Base-by-base conservation (phyloP, 805 yeast species). In the Saccharomycopsis sp. region DNA sequence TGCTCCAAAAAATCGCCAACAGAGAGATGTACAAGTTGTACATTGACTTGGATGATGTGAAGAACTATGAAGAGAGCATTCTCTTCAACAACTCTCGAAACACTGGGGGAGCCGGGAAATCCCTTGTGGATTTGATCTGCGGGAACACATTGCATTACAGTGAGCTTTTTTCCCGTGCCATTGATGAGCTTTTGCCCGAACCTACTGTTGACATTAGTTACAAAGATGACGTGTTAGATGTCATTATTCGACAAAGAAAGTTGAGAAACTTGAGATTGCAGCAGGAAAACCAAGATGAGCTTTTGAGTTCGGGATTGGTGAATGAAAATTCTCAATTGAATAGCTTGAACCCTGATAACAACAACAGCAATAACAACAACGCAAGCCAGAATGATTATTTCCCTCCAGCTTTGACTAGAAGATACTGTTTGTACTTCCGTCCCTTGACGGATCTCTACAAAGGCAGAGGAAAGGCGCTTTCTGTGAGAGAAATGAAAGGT, bases 401-500 rank as follows among this genome's bases (percentile, higher is more conserved):
- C 54, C 97, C 97, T 3, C 68, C 95, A 2, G 77, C 77, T 50
- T 70, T 92, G 43, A 83, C 89, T 9, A 76, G 99, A 56, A 73
- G 98, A 43, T 92, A 88, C 64, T 71, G 73, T 50, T 59, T 92
- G 30, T 92, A 89, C 63, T 85, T 92, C 67, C 77, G 77, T 60
- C 98, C 98, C 1, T 65, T 80, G 44, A 65, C 80, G 2, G 58
- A 63, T 40, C 58, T 39, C 8, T 52, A 58, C 39, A 50, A 60
- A 31, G 57, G 59, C 35, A 39, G 41, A 13, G 60, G 55, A 29
- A 78, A 78, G 52, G 75, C 92, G 1, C 63, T 85, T 42, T 82
- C 96, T 2, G 97, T 92, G 4, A 76, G 99, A 60, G 88, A 87
- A 50, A 80, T 92, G 45, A 80, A 77, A 56, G 96, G 96, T 48